Conservation (phyloP, 805 yeast genomes). For the Wickerhamiella kurtzmanii region DNA sequence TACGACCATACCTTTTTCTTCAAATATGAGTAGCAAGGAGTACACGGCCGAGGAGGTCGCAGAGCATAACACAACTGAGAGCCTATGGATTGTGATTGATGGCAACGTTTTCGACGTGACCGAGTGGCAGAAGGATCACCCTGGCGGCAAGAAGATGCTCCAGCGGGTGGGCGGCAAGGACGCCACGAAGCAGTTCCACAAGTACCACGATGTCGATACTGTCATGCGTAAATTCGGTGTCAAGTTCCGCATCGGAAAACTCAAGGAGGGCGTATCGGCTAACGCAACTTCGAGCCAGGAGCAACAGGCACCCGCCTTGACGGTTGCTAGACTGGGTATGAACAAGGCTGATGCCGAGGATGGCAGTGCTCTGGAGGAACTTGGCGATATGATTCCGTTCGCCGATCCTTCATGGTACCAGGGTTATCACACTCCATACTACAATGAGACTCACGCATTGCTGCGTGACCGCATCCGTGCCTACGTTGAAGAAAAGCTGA, state of each 20-base stretch:
- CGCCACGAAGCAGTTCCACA: slow-evolving; percentile 52
- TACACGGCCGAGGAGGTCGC: slow-evolving; percentile 38
- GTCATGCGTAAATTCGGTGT: slow-evolving; percentile 26
- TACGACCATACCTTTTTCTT: background rate
- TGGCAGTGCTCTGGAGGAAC: slow-evolving; percentile 16
- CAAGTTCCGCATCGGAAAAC: slow-evolving; percentile 25
- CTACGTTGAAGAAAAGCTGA: slow-evolving; percentile 29
- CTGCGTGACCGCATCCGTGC: slow-evolving; percentile 29
- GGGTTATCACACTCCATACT: slow-evolving; percentile 30
- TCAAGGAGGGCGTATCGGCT: slow-evolving; percentile 10
- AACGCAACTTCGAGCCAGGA: slow-evolving; percentile 8
- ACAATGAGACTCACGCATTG: slow-evolving; percentile 28
- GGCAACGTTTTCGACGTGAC: slow-evolving; percentile 70
- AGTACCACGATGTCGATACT: slow-evolving; percentile 31
- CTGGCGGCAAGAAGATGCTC: slow-evolving; percentile 65
- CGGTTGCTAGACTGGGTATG: background rate
- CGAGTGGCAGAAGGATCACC: slow-evolving; percentile 61
- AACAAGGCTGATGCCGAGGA: slow-evolving; percentile 5
- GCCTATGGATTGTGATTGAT: slow-evolving; percentile 73
- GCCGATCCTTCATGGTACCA: slow-evolving; percentile 35
- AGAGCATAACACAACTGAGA: slow-evolving; percentile 58
- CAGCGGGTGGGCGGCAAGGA: slow-evolving; percentile 68
- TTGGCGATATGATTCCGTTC: slow-evolving; percentile 27
- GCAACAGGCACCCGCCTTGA: background rate
- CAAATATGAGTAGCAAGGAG: slow-evolving; percentile 7